A percentile compares a stretch with the other conserved stretches of the same genome.
Evolutionary conservation across 2,329 filamentous ascomycete species (phyloP).

Genomic region (Arthrobotrys sinensis): DNA sequence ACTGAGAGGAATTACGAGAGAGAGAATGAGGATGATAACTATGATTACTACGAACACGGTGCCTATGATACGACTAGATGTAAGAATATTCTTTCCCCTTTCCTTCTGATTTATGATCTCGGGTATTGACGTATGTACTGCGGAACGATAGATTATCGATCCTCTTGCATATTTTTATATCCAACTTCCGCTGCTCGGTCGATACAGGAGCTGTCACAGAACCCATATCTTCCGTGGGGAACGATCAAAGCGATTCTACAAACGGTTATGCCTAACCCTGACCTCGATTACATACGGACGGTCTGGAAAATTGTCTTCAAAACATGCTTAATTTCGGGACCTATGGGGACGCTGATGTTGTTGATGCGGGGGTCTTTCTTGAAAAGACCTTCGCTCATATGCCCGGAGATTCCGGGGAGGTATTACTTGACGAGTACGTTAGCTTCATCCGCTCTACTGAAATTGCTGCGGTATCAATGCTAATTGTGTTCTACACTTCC

Average conservation of each 20-base stretch:
- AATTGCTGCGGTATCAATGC: too few relatives aligned
- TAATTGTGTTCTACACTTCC: too few relatives aligned
- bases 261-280: background rate
- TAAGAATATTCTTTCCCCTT: too few relatives aligned
- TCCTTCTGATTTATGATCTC: too few relatives aligned
- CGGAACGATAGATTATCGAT: background rate
- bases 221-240: background rate
- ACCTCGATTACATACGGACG: background rate
- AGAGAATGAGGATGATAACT: too few relatives aligned
- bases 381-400: background rate
- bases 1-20: too few relatives aligned
- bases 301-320: background rate
- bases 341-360: slow-evolving; percentile 1
- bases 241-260: background rate
- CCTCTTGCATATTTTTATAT: background rate
- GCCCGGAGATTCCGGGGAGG: background rate
- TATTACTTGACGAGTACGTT: background rate
- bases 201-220: background rate
- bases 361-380: background rate
- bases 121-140: too few relatives aligned
- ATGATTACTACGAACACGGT: too few relatives aligned
- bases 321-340: background rate
- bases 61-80: too few relatives aligned
- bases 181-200: background rate
- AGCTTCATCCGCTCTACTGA: background rate